Percentiles rank a stretch among this genome's conserved stretches.
These are phyloP conservation scores for Eucalyptus decipiens DNA, from an alignment of 345 rosid species.

Conservation along the genomic window DNA sequence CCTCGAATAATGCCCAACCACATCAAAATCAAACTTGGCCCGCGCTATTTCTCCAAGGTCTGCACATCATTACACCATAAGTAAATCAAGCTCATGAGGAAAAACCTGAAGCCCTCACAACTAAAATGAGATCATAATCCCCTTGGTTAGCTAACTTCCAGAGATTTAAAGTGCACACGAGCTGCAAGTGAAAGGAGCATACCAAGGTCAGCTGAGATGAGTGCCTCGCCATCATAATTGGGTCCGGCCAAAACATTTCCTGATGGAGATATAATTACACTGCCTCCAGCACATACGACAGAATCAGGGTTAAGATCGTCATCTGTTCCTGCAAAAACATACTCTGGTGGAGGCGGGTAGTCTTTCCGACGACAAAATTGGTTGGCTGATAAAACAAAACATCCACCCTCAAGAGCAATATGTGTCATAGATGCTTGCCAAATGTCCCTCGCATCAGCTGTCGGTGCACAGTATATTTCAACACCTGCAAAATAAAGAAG, in stretches of 20 bases:
- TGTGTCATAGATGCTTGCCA: conserved; percentile 94
- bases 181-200: neutral
- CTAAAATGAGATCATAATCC: neutral
- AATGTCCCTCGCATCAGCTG: conserved; percentile 75
- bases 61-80: conserved; percentile 5
- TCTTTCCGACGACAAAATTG: conserved; percentile 86
- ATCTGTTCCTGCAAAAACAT: conserved; percentile 52
- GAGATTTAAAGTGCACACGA: neutral
- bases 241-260: conserved; percentile 89
- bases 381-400: conserved; percentile 83
- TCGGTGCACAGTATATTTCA: conserved; percentile 94
- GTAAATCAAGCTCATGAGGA: neutral
- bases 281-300: conserved; percentile 86
- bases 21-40: conserved; percentile 91
- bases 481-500: conserved; percentile 22
- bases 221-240: conserved; percentile 78
- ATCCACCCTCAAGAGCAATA: conserved; percentile 96
- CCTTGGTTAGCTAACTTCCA: neutral
- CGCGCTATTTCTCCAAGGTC: conserved; percentile 90
- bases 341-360: conserved; percentile 88
- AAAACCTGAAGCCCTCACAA: neutral
- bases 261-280: conserved; percentile 78
- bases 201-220: conserved; percentile 89
- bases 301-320: conserved; percentile 62
- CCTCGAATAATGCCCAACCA: conserved; percentile 88